Evolutionary conservation across 495 filamentous ascomycete genomes (phyloP).

Genomic region (Aeminium ludgeri): DNA sequence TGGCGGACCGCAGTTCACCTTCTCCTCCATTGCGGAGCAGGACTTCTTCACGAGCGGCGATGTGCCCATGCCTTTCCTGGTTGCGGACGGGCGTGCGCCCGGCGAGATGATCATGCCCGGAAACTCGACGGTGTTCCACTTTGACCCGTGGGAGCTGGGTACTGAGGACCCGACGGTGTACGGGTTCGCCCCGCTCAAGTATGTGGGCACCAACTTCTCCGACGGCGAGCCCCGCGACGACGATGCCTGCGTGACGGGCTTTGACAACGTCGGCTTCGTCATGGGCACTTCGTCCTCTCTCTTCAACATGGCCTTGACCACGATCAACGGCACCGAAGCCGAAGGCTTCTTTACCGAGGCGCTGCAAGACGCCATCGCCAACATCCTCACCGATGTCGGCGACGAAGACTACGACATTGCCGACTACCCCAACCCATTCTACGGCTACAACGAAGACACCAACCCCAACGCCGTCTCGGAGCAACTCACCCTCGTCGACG

Average conservation of each 20-base stretch:
- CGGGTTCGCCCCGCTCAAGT: constrained; percentile 59
- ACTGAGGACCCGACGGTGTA: constrained; percentile 66
- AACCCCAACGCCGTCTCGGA: constrained; percentile 40
- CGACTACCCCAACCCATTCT: constrained; percentile 80
- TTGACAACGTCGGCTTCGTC: constrained; percentile 70
- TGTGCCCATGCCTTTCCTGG: constrained; percentile 67
- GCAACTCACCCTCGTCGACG: constrained; percentile 66
- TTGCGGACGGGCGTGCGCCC: constrained; percentile 58
- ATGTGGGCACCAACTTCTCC: constrained; percentile 66
- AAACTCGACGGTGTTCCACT: constrained; percentile 72
- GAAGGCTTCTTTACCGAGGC: constrained; percentile 35
- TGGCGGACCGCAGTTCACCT: constrained; percentile 70
- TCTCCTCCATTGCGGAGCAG: constrained; percentile 63
- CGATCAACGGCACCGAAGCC: constrained; percentile 30
- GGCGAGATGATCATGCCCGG: constrained; percentile 44
- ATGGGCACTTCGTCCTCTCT: constrained; percentile 85
- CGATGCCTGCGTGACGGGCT: constrained; percentile 56
- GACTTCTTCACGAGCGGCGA: constrained; percentile 50
- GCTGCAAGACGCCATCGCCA: constrained; percentile 33
- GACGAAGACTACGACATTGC: constrained; percentile 59
- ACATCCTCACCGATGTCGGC: constrained; percentile 39
- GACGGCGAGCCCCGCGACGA: constrained; percentile 40
- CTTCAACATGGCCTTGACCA: constrained; percentile 63
- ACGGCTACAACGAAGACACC: constrained; percentile 42
- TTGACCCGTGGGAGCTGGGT: constrained; percentile 80